Evolutionary conservation across 768 basidiomycete species (phyloP), one percentile per base, ranked within the genome.

Genomic region (Tulasnella calospora): DNA sequence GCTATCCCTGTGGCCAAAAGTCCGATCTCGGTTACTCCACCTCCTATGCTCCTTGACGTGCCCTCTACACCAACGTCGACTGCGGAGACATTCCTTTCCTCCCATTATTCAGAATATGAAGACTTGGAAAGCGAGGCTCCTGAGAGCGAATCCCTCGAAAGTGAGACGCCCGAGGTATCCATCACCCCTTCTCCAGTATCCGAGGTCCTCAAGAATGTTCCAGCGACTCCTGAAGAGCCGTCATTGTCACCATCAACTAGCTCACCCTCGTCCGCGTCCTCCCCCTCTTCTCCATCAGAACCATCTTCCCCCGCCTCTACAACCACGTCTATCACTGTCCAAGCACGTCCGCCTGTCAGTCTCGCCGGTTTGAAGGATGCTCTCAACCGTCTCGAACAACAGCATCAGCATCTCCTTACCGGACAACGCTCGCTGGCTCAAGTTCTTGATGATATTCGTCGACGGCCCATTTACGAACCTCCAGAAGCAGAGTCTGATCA

Each of bases 31-130:
- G 30, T 44, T 7, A 80, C 88, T 2, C 88, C 89, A 3, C 89
- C 89, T 3, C 85, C 86, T 21, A 47, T 80, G 17, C 83, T 86
- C 21, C 83, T 86, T 17, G 83, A 85, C 4, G 87, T 89, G 3
- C 84, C 86, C 5, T 84, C 83, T 46, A 86, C 86, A 7, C 71
- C 83, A 17, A 75, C 79, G n/a, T 27, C 57, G 27, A 77, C 79
- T 7, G 81, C 80, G 8, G 80, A 82, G 77, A 89, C 88, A 0
- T 89, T 86, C 82, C 80, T 89, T 72, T 88, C 88, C 4, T 89
- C 88, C 23, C 91, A 92, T 79, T 91, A 94, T 80, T 94, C 94
- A 0, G 93, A 95, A 77, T 93, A 93, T 80, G 84, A 86, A 46
- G 84, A 85, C 85, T 79, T 86, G 27, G 78, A 79, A 15, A 55